Base-by-base conservation (phyloP, 2,329 filamentous ascomycete genomes). In the Colletotrichum australisinense region DNA sequence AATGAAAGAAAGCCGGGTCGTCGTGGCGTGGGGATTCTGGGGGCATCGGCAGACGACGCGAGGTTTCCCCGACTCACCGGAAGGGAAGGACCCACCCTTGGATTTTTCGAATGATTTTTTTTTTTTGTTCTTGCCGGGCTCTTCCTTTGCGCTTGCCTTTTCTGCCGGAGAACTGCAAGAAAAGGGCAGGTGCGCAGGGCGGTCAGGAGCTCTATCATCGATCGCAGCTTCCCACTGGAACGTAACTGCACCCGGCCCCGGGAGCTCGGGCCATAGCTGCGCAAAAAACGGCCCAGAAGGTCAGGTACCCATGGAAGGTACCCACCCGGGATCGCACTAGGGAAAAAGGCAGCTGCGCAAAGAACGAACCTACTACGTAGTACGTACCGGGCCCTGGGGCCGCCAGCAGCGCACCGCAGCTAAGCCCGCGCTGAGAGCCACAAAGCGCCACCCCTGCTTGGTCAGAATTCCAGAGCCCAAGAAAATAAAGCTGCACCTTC, bases 401-500 rank as follows among this genome's bases (percentile, higher is more conserved):
- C 53, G 35, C 52, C 62, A 46, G 26, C 55, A 46, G 35, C 42
- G 38, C 35, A 64, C 24, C 49, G 14, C 46, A 53, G 62, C 42
- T 38, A 30, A 64, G 60, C 53, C 67, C 62, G 62, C 67, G 67
- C 69, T 22, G 46, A 62, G 57, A 71, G 69, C 64, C 30, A 70
- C 71, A 73, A 73, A 73, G 67, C 60, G 67, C 60, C 60, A 71
- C 68, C 69, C 68, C 72, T 72, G 72, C 59, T 68, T 59, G 72
- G 69, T 63, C 35, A 63, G 38, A 74, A 72, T 74, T 72, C 69
- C 57, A 62, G 60, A 52, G 57, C 68, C 72, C 49, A 68, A 72
- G 69, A 74, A 74, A 72, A 74, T 72, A 72, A 74, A 74, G 67
- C 68, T 72, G 68, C 67, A 30, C 67, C 52, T 59, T 62, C 70